Evolutionary conservation across 768 basidiomycete genomes (phyloP).

Genomic region (Serpula lacrymans): DNA sequence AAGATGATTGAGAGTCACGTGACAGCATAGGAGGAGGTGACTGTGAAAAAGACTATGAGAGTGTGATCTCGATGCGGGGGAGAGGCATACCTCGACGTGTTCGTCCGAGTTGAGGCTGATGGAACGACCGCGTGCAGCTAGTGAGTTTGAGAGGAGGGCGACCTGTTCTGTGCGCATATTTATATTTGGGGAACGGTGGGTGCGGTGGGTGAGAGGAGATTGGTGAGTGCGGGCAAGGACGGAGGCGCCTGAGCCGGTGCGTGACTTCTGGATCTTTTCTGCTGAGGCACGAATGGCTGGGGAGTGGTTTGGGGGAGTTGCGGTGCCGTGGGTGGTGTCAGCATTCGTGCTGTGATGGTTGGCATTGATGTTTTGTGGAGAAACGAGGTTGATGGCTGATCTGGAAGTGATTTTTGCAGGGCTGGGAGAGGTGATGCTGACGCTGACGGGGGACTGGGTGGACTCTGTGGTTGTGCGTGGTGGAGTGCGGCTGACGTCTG

Average conservation of each 20-base stretch:
- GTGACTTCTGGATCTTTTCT: slow-evolving; percentile 19
- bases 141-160: no score
- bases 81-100: no score
- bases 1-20: neutral
- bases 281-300: slow-evolving; percentile 18
- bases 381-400: slow-evolving; percentile 11
- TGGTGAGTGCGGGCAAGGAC: slow-evolving; percentile 6
- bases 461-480: neutral
- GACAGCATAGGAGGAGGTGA: slow-evolving; percentile 8
- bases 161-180: no score
- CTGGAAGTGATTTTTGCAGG: slow-evolving; percentile 29
- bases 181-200: no score
- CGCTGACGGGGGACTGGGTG: slow-evolving; percentile 28
- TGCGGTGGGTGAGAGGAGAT: slow-evolving; percentile 10
- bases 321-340: slow-evolving; percentile 26
- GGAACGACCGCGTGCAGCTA: no score
- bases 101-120: no score
- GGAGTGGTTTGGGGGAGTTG: slow-evolving; percentile 13
- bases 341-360: slow-evolving; percentile 24
- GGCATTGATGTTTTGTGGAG: slow-evolving; percentile 13
- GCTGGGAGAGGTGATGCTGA: slow-evolving; percentile 39
- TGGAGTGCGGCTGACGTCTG: neutral
- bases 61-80: neutral
- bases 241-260: slow-evolving; percentile 11
- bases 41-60: slow-evolving; percentile 2